Base-by-base conservation (phyloP, 352 stramenopile genomes). In the Globisporangium carolinianum region DNA sequence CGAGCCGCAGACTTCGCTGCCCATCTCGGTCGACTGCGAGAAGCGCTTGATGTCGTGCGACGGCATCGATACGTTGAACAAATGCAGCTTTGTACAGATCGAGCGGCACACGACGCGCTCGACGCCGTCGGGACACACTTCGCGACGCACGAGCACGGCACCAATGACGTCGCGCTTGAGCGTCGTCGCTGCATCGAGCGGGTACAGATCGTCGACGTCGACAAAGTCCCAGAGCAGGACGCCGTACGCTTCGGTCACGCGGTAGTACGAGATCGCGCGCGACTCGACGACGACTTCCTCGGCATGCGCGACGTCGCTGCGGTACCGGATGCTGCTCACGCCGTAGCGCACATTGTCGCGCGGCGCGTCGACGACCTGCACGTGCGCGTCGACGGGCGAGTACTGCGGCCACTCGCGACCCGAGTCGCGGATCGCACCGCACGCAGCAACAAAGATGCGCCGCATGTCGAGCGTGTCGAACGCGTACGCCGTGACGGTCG, bases 1-100 rank as follows among this genome's bases (percentile, higher is more conserved):
- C 6, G 67, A 64, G 37, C 76, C 75, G 36, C 74, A 87, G 38
- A 71, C 17, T 18, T 60, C 69, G 32, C 62, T 60, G 12, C 69
- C 69, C 24, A 64, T 39, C 24, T 64, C 51, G 3, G 66, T 59
- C n/a, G 57, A 62, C 43, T 72, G 53, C 47, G 70, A 55, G 46
- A 70, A 80, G 53, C 70, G 53, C 14, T 52, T 42, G 18, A 76
- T 57, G 18, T 38, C 49, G 8, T 55, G 55, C 1, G 66, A 55
- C 11, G 61, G 15, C 11, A 62, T 42, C 47, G 45, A 5, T 6
- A 51, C 32, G 35, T 55, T 61, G 42, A 76, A 72, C n/a, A 62
- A 68, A 45, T 79, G 65, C 47, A 81, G 61, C 65, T 88, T 88
- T 36, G 78, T 79, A 65, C 75, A 85, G 35, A 88, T 67, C 41